phyloP scores from a whole-genome alignment of 192 early-diverging fungal genomes.

The Gigaspora rosea region DNA sequence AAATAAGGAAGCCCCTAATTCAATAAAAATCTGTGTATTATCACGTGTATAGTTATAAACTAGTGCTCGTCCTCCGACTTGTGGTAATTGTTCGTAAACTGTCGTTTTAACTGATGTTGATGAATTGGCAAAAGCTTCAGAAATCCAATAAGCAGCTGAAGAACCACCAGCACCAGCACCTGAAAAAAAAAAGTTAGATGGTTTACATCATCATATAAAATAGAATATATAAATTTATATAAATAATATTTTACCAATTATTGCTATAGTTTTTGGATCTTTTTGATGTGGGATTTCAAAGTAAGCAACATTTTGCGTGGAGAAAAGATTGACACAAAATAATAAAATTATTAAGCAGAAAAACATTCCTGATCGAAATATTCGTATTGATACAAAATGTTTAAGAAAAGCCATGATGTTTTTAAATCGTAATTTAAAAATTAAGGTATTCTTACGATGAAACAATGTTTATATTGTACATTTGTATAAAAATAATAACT shows the following conservation, averaged over 20 bases:
- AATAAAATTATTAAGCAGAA: background rate
- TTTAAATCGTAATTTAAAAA: no score
- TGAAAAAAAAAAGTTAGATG: conserved; percentile 7
- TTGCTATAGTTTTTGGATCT: conserved; percentile 4
- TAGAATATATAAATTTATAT: background rate
- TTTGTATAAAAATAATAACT: no score
- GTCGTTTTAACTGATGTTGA: conserved; percentile 39
- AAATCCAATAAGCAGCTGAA: conserved; percentile 53
- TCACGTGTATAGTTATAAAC: conserved; percentile 37
- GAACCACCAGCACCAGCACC: conserved; percentile 58
- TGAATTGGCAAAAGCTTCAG: conserved; percentile 31
- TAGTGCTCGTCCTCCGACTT: conserved; percentile 57
- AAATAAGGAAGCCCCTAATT: conserved; percentile 69
- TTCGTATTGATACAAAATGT: background rate
- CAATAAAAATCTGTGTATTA: conserved; percentile 40
- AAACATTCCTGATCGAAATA: background rate
- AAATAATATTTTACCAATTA: conserved; percentile 18
- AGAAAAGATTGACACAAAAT: background rate
- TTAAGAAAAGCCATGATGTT: no score
- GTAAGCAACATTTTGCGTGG: background rate
- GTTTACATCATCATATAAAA: background rate
- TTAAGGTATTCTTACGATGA: no score
- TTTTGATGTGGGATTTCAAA: conserved; percentile 11
- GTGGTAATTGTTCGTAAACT: conserved; percentile 54
- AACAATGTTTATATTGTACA: no score